phyloP scores from a whole-genome alignment of 2,329 filamentous ascomycete species.

The Dactylellina cionopaga region DNA sequence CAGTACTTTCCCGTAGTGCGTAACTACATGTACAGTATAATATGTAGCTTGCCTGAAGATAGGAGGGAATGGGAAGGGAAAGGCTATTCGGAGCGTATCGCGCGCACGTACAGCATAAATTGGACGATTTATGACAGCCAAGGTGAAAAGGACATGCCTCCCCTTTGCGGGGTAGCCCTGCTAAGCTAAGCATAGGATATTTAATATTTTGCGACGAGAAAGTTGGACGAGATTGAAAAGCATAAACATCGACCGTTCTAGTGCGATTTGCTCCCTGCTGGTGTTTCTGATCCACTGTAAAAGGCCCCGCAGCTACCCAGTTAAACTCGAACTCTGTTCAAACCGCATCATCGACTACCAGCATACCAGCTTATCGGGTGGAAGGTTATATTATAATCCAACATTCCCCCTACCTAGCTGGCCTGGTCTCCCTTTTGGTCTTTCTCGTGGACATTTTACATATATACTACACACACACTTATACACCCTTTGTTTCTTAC shows the following conservation, averaged over 20 bases:
- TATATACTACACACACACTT: background rate
- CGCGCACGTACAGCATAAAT: background rate
- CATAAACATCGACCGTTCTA: slow-evolving; percentile 2
- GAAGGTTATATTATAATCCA: slow-evolving; percentile 9
- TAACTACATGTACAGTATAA: no score
- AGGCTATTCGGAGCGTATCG: background rate
- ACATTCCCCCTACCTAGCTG: slow-evolving; percentile 1
- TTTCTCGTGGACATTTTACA: no score
- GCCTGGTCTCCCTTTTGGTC: no score
- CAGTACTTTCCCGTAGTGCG: slow-evolving; percentile 25
- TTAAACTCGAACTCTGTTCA: no score
- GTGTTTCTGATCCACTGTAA: slow-evolving; percentile 30
- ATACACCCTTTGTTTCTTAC: background rate
- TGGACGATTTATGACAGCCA: slow-evolving; percentile 11
- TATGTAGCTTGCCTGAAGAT: slow-evolving; percentile 45
- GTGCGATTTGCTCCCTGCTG: slow-evolving; percentile 3
- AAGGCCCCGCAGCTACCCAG: slow-evolving; percentile 41
- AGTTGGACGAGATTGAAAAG: slow-evolving; percentile 7
- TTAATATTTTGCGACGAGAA: slow-evolving; percentile 5
- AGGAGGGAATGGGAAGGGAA: slow-evolving; percentile 7
- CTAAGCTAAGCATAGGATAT: slow-evolving; percentile 7
- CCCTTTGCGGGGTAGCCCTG: slow-evolving; percentile 52
- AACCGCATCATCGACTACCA: slow-evolving; percentile 12
- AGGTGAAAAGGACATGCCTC: slow-evolving; percentile 36
- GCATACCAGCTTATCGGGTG: slow-evolving; percentile 34